These are phyloP conservation scores for Plasmodium malariae DNA, from an alignment of 169 alveolate species.

Conservation along the genomic window DNA sequence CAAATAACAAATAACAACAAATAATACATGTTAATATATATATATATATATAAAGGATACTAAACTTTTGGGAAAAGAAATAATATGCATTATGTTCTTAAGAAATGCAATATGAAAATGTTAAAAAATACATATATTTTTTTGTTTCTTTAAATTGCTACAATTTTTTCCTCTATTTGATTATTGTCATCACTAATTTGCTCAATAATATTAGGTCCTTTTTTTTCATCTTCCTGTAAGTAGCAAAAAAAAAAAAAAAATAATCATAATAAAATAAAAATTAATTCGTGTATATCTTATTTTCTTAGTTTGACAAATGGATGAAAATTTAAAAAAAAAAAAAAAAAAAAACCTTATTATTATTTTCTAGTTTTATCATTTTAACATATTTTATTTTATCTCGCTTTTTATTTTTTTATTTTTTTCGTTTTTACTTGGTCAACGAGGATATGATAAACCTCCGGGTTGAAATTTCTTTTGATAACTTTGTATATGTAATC, in stretches of 20 bases:
- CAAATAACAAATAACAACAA: not conserved
- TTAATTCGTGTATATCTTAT: not conserved
- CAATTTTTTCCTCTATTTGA: constrained; percentile 23
- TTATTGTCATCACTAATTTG: not conserved
- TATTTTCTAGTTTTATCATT: not conserved
- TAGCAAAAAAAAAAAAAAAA: not conserved
- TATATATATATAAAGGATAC: not conserved
- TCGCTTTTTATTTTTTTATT: not conserved
- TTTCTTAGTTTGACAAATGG: too few species aligned
- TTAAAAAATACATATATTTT: too few species aligned
- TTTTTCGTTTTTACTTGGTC: constrained; percentile 21
- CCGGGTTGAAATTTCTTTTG: constrained; percentile 72
- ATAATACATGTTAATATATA: not conserved
- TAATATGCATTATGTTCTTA: too few species aligned
- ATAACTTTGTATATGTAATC: constrained; percentile 57
- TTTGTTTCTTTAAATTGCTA: not conserved
- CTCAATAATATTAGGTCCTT: constrained; percentile 6
- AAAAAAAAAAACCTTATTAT: too few species aligned
- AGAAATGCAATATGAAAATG: too few species aligned
- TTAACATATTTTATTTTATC: not conserved
- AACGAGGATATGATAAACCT: constrained; percentile 51
- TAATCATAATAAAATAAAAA: too few species aligned
- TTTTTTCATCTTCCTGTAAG: constrained; percentile 18
- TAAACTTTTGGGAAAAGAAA: too few species aligned
- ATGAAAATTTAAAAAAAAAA: too few species aligned